Conservation (phyloP, 2,329 filamentous ascomycete species). For the Raffaelea arxii region DNA sequence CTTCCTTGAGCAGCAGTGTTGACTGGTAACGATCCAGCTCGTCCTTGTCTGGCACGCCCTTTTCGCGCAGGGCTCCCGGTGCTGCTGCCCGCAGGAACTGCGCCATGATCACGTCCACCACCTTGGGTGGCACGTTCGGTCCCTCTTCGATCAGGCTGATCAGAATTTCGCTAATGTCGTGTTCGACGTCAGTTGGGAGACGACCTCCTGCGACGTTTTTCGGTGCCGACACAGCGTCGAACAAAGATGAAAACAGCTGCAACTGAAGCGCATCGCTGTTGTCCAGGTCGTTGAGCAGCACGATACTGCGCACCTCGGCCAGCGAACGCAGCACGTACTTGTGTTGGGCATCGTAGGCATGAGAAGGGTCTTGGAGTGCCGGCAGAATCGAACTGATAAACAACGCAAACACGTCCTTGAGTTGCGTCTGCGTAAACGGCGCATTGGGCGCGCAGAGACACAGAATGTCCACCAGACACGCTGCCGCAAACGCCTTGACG, state of each 20-base stretch:
- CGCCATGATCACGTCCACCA: slow-evolving; percentile 87
- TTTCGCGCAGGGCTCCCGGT: slow-evolving; percentile 50
- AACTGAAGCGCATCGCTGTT: slow-evolving; percentile 70
- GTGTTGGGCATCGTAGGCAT: slow-evolving; percentile 89
- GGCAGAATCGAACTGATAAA: slow-evolving; percentile 78
- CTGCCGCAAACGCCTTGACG: slow-evolving; percentile 78
- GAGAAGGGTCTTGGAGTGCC: slow-evolving; percentile 72
- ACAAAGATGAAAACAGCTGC: slow-evolving; percentile 77
- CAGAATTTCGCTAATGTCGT: slow-evolving; percentile 80
- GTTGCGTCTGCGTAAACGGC: slow-evolving; percentile 79
- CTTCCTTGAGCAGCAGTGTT: slow-evolving; percentile 75
- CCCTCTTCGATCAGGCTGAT: slow-evolving; percentile 82
- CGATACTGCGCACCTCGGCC: slow-evolving; percentile 86
- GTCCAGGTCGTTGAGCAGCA: slow-evolving; percentile 81
- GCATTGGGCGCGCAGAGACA: slow-evolving; percentile 89
- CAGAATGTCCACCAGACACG: slow-evolving; percentile 87
- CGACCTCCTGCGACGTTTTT: slow-evolving; percentile 70
- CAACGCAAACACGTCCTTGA: slow-evolving; percentile 93
- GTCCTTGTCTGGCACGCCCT: slow-evolving; percentile 32
- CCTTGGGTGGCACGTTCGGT: slow-evolving; percentile 62
- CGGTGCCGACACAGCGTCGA: slow-evolving; percentile 80
- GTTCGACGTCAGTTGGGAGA: slow-evolving; percentile 86
- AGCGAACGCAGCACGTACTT: slow-evolving; percentile 84
- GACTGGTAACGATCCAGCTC: slow-evolving; percentile 67
- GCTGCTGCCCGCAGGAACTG: slow-evolving; percentile 89